Percentiles rank a stretch among this genome's conserved stretches.
Conservation (phyloP, 257 asterid species). For the Solanum pinnatisectum region DNA sequence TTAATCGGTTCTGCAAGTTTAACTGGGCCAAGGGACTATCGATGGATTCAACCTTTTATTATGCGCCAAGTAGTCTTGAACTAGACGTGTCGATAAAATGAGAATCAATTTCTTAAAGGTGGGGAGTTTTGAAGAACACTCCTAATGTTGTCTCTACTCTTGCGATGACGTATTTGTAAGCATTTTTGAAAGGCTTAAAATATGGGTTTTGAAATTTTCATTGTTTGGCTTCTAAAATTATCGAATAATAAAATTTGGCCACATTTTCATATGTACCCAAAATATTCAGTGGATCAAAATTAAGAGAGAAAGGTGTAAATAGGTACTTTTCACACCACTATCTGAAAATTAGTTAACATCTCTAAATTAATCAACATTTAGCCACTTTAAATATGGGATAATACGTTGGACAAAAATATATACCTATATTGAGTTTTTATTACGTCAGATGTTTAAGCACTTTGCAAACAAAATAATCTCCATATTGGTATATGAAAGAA, state of each 20-base stretch:
- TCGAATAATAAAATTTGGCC: too few species aligned
- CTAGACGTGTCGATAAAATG: not conserved
- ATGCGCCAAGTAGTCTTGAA: not conserved
- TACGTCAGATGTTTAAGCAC: too few species aligned
- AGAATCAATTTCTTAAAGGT: not conserved
- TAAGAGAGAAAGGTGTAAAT: too few species aligned
- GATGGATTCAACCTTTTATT: not conserved
- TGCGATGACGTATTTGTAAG: not conserved
- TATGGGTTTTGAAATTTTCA: not conserved
- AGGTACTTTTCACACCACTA: not conserved
- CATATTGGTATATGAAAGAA: too few species aligned
- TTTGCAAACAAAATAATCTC: too few species aligned
- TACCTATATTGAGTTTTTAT: too few species aligned
- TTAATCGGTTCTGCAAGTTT: not conserved
- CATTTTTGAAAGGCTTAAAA: not conserved
- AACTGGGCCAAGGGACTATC: not conserved
- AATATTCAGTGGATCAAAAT: too few species aligned
- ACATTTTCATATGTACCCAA: too few species aligned
- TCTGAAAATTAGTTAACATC: not conserved
- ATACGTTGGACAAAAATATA: not conserved
- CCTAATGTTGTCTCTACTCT: not conserved
- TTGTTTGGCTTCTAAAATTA: not conserved
- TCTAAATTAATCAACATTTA: not conserved
- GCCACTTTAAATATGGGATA: not conserved
- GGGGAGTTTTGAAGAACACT: not conserved